These are phyloP conservation scores for Tetradesmus obliquus DNA, from an alignment of 139 green algal species.

Conservation along the genomic window DNA sequence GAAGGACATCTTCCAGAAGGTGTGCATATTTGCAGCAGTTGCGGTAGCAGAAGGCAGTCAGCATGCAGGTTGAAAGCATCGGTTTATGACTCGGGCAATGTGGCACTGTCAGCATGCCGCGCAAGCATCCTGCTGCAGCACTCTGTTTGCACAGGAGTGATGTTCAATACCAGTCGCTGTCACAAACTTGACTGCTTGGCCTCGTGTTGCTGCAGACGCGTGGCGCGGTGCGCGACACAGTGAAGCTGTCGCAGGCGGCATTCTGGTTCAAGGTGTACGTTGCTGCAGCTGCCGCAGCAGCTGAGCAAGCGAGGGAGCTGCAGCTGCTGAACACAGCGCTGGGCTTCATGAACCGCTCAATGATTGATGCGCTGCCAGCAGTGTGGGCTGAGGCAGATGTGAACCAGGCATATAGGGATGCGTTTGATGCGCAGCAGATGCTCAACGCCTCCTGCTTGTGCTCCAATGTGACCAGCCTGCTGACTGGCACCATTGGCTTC, in stretches of 20 bases:
- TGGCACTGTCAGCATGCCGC: too few species aligned
- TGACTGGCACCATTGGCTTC: conserved; percentile 27
- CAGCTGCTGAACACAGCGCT: conserved; percentile 50
- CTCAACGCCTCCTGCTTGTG: conserved; percentile 40
- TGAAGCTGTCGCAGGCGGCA: conserved; percentile 23
- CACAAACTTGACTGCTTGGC: background rate
- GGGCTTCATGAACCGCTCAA: background rate
- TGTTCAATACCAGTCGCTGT: background rate
- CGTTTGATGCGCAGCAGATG: conserved; percentile 48
- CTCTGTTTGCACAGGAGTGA: too few species aligned
- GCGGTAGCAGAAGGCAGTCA: too few species aligned
- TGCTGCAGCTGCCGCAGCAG: conserved; percentile 56
- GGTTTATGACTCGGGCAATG: too few species aligned
- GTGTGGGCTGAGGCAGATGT: conserved; percentile 1
- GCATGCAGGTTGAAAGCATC: too few species aligned
- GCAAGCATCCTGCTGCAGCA: too few species aligned
- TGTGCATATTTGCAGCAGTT: conserved; percentile 21
- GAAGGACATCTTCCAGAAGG: conserved; percentile 85
- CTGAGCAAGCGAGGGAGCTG: conserved; percentile 70
- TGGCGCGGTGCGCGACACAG: conserved; percentile 68
- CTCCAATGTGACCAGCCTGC: background rate
- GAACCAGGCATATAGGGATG: conserved; percentile 23
- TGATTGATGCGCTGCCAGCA: conserved; percentile 28
- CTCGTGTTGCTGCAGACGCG: conserved; percentile 2
- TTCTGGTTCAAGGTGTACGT: conserved; percentile 65